These are phyloP conservation scores for Halophytophthora batemanensis DNA, from an alignment of 352 stramenopile species.

Conservation along the genomic window DNA sequence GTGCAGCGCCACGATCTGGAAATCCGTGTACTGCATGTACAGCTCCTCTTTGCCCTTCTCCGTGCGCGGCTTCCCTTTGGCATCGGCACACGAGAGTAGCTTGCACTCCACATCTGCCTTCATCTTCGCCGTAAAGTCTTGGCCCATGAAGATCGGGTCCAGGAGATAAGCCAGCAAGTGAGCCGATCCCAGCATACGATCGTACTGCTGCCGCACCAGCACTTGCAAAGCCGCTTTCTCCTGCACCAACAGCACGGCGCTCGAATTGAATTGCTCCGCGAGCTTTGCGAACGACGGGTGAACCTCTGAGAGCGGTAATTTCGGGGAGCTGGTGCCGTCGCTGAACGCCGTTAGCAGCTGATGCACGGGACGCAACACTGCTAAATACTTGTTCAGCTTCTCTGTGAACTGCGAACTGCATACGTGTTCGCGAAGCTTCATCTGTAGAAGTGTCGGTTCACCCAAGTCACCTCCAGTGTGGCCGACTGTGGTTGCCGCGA, in stretches of 20 bases:
- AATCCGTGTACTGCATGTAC: slow-evolving; percentile 45
- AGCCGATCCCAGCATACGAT: slow-evolving; percentile 12
- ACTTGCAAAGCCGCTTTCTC: slow-evolving; percentile 25
- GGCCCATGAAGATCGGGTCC: slow-evolving; percentile 39
- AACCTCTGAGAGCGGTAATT: slow-evolving; percentile 35
- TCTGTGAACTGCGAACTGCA: slow-evolving; percentile 19
- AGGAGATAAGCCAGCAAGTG: slow-evolving; percentile 37
- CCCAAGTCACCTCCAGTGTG: not conserved
- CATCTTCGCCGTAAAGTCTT: slow-evolving; percentile 28
- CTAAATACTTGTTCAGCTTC: slow-evolving; percentile 31
- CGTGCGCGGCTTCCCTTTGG: slow-evolving; percentile 13
- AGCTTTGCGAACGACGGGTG: slow-evolving; percentile 25
- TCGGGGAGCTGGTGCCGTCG: not conserved
- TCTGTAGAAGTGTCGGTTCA: slow-evolving; percentile 12
- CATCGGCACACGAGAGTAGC: slow-evolving; percentile 24
- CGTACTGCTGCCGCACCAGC: slow-evolving; percentile 22
- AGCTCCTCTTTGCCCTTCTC: slow-evolving; percentile 36
- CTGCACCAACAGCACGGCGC: slow-evolving; percentile 12
- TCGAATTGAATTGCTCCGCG: slow-evolving; percentile 20
- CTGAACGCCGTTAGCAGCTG: slow-evolving; percentile 16
- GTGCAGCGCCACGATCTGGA: slow-evolving; percentile 32
- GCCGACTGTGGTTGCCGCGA: slow-evolving; percentile 1
- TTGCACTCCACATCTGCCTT: slow-evolving; percentile 33
- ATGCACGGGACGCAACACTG: slow-evolving; percentile 28
- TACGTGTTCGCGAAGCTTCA: slow-evolving; percentile 22